Conservation (phyloP, 768 basidiomycete genomes). For the Calocybe gangraenosa region DNA sequence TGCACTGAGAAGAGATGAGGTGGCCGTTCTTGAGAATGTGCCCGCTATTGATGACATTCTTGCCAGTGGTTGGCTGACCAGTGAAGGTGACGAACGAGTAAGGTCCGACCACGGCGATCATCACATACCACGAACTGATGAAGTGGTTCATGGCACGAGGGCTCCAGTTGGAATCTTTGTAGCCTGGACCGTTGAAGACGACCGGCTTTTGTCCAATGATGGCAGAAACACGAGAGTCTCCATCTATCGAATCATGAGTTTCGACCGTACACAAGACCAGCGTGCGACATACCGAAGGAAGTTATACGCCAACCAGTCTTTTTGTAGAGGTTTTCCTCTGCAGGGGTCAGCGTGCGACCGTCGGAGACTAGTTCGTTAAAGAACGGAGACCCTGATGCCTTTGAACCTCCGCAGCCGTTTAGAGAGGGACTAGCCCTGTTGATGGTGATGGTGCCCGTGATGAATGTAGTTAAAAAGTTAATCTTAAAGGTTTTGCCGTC, state of each 20-base stretch:
- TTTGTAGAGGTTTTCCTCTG: conserved; percentile 10
- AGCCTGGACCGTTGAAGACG: conserved; percentile 10
- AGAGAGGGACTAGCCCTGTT: conserved; percentile 9
- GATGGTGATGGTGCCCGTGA: conserved; percentile 8
- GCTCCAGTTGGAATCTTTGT: conserved; percentile 16
- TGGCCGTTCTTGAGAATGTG: conserved; percentile 12
- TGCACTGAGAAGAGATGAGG: conserved; percentile 13
- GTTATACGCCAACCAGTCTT: conserved; percentile 15
- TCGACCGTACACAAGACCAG: too few relatives aligned
- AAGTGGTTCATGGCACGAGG: conserved; percentile 15
- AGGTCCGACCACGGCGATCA: conserved; percentile 15
- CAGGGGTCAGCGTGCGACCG: conserved; percentile 7
- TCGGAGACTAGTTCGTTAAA: conserved; percentile 11
- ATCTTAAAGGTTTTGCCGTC: conserved; percentile 7
- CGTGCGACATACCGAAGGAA: conserved; percentile 3
- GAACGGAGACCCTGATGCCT: conserved; percentile 10
- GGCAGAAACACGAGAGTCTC: conserved; percentile 6
- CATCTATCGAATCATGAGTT: background rate
- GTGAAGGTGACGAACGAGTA: conserved; percentile 16
- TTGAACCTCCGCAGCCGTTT: conserved; percentile 12
- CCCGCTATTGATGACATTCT: conserved; percentile 12
- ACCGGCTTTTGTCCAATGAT: conserved; percentile 8
- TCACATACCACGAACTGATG: conserved; percentile 13
- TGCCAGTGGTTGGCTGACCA: conserved; percentile 9
- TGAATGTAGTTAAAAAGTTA: conserved; percentile 6